Percentiles rank a stretch among this genome's conserved stretches.
phyloP scores from a whole-genome alignment of 306 rosid genomes.

The Vigna angularis region DNA sequence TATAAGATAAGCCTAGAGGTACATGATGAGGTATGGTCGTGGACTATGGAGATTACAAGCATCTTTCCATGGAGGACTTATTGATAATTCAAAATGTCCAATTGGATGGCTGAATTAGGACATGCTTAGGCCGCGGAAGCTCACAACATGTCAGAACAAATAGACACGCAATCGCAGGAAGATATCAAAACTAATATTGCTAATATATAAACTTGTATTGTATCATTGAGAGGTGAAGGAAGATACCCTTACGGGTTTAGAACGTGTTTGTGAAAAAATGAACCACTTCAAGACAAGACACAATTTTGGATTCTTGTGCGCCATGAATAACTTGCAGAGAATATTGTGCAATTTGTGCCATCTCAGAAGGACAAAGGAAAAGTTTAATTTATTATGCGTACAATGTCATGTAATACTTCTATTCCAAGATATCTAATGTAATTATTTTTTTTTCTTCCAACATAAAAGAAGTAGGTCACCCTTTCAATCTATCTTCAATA shows the following conservation, averaged over 20 bases:
- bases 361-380: slow-evolving; percentile 45
- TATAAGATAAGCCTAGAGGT: slow-evolving; percentile 57
- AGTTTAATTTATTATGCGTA: slow-evolving; percentile 37
- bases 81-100: slow-evolving; percentile 45
- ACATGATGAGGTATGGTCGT: slow-evolving; percentile 59
- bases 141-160: slow-evolving; percentile 62
- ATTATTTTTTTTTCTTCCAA: neutral
- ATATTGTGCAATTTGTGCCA: slow-evolving; percentile 56
- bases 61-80: slow-evolving; percentile 56
- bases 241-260: slow-evolving; percentile 47
- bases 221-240: slow-evolving; percentile 48
- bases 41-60: slow-evolving; percentile 62
- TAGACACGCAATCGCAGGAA: slow-evolving; percentile 61
- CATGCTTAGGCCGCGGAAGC: slow-evolving; percentile 61
- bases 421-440: slow-evolving; percentile 33
- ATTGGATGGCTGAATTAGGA: slow-evolving; percentile 69
- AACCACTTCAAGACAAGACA: slow-evolving; percentile 43
- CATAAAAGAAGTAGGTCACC: slow-evolving; percentile 3
- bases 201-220: slow-evolving; percentile 25
- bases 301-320: slow-evolving; percentile 55
- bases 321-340: slow-evolving; percentile 51
- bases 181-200: slow-evolving; percentile 43
- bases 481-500: slow-evolving; percentile 26
- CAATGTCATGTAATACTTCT: slow-evolving; percentile 43
- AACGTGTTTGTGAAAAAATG: slow-evolving; percentile 53